phyloP scores from a whole-genome alignment of 176 grass and related monocot genomes.

The Raddia distichophylla region DNA sequence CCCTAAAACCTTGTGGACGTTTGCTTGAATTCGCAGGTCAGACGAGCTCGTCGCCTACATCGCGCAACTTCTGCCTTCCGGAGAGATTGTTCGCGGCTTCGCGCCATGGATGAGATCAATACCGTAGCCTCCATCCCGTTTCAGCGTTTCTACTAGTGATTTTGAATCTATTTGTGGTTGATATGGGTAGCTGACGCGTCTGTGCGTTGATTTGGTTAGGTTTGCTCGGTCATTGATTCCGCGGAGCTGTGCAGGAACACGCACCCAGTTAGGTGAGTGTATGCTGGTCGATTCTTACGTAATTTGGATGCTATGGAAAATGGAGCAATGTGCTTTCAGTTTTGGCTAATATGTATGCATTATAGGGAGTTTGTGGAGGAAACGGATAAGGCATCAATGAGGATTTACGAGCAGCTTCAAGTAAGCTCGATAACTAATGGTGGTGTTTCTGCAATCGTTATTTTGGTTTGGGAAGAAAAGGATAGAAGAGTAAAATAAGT shows the following conservation, averaged over 20 bases:
- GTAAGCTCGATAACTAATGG: constrained; percentile 45
- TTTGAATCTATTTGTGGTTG: constrained; percentile 4
- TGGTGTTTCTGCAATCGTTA: not conserved
- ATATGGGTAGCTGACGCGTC: not conserved
- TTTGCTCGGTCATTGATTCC: constrained; percentile 90
- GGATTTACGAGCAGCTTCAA: constrained; percentile 88
- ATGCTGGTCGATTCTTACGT: not conserved
- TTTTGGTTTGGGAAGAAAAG: not conserved
- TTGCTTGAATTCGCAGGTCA: constrained; percentile 56
- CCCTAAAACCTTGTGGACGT: not conserved
- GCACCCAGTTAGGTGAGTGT: constrained; percentile 70
- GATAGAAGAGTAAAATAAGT: not conserved
- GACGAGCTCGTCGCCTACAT: constrained; percentile 71
- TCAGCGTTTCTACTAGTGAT: constrained; percentile 5
- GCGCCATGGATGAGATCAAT: constrained; percentile 90
- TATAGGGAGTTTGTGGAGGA: constrained; percentile 84
- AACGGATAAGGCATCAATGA: constrained; percentile 84
- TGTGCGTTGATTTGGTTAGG: constrained; percentile 47
- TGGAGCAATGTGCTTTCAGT: constrained; percentile 4
- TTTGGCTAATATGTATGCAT: constrained; percentile 30
- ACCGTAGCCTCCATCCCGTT: constrained; percentile 45
- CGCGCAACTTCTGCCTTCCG: constrained; percentile 57
- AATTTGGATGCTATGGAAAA: not conserved
- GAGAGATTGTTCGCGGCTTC: constrained; percentile 66
- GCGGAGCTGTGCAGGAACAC: constrained; percentile 91